Evolutionary conservation across 73 alveolate genomes (phyloP), one percentile per base, ranked within the genome.

Genomic region (Paramecium octaurelia): DNA sequence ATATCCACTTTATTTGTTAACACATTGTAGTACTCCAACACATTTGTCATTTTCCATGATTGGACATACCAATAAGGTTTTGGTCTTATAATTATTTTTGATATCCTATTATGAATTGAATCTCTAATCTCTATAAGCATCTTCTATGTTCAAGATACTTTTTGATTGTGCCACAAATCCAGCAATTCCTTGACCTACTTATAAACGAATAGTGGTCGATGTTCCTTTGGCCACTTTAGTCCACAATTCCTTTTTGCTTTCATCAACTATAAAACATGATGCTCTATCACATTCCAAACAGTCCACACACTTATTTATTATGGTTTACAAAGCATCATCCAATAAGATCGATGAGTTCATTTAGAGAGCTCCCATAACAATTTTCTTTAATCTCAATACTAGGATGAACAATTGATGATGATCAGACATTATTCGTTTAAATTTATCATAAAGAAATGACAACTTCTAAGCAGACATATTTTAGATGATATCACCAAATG

Each of bases 201-300:
- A 95, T 8, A 95, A 87, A 69, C 96, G 92, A 20, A 95, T 95
- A 2, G 94, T 88, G 3, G 83, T 21, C 1, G 76, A 86, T 50
- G 93, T 34, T n/a, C 95, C 96, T 54, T 95, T 93, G 6, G 96
- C 97, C 7, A 93, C 96, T 36, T 76, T 71, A 27, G 96, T 93
- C 97, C 97, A 95, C 11, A 95, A 58, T 85, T 95, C 96, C 8
- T 87, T 92, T 11, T 93, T 50, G 18, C 86, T 42, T 57, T 93
- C 92, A 89, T 95, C 96, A 6, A 95, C 94, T 92, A 95, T 77
- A 57, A 93, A 95, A 42, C 94, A 95, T 6, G 95, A 89, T 43
- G 97, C 97, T 6, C 96, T 57, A 59, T 95, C 97, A 84, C 97
- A 95, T 57, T 93, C 94, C 11, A 95, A 92, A 43, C 88, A 75